A percentile compares a stretch with the other conserved stretches of the same genome.
Conservation (phyloP, 106 monocot species). For the Triglochin maritima region DNA sequence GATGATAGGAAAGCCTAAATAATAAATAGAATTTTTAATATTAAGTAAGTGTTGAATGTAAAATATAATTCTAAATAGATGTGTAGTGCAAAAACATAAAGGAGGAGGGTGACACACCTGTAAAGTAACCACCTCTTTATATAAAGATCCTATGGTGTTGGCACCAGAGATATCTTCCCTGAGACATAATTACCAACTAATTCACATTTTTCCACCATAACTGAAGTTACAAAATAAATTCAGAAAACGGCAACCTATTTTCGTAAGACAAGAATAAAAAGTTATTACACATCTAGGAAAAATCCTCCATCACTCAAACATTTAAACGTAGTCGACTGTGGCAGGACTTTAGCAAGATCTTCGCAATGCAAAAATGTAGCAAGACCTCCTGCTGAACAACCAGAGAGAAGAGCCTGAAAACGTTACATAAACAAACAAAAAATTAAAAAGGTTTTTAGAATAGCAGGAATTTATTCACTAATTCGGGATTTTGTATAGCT, state of each 20-base stretch:
- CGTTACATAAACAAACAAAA: no score
- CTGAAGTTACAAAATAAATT: neutral
- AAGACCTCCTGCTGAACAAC: conserved; percentile 92
- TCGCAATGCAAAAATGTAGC: conserved; percentile 82
- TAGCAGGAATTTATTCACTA: no score
- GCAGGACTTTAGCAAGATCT: conserved; percentile 33
- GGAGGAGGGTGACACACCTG: conserved; percentile 29
- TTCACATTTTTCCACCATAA: neutral
- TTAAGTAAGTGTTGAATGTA: neutral
- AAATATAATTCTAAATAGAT: no score
- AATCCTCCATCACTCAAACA: conserved; percentile 96
- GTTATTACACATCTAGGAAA: conserved; percentile 71
- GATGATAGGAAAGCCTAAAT: no score
- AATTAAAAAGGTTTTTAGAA: no score
- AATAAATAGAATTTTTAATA: neutral
- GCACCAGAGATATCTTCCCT: conserved; percentile 63
- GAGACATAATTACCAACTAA: neutral
- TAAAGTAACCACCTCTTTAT: conserved; percentile 31
- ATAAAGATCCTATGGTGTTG: conserved; percentile 41
- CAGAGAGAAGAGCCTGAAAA: conserved; percentile 81
- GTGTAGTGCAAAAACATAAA: neutral
- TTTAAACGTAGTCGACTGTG: conserved; percentile 34
- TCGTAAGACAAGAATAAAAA: neutral
- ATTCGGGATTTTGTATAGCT: no score
- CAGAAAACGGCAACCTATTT: neutral